Conservation (phyloP, 1,139 yeast species). For the Magnusiomyces tetraspermus region DNA sequence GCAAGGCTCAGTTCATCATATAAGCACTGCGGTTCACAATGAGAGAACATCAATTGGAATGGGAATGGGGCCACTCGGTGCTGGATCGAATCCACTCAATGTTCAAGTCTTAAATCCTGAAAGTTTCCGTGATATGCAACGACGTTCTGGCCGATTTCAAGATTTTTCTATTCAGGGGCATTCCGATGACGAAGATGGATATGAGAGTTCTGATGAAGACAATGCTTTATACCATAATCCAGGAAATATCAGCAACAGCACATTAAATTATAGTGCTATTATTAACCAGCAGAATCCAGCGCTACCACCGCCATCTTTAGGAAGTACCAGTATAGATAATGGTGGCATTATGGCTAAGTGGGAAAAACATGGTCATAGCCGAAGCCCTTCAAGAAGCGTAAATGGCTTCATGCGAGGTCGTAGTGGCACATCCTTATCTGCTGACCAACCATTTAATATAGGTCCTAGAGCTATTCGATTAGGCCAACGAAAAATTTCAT, state of each 20-base stretch:
- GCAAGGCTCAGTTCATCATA: background rate
- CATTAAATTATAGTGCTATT: no score
- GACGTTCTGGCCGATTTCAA: no score
- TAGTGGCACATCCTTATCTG: constrained; percentile 21
- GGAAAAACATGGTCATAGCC: constrained; percentile 11
- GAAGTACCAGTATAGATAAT: no score
- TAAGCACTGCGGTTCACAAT: background rate
- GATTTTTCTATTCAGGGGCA: no score
- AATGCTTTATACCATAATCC: constrained; percentile 1
- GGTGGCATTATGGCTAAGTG: constrained; percentile 4
- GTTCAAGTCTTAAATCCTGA: no score
- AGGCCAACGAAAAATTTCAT: constrained; percentile 22
- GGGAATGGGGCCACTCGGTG: no score
- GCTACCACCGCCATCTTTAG: no score
- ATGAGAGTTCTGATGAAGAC: constrained; percentile 6
- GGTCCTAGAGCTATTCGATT: constrained; percentile 19
- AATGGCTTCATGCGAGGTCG: constrained; percentile 20
- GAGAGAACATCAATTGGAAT: background rate
- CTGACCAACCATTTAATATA: constrained; percentile 14
- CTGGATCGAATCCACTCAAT: no score
- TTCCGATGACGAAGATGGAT: constrained; percentile 10
- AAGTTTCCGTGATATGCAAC: no score
- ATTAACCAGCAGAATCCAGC: no score
- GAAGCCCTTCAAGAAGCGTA: constrained; percentile 11
- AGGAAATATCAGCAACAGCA: background rate